Evolutionary conservation across 345 rosid species (phyloP), one percentile per base, ranked within the genome.

Genomic region (Citrus medica): DNA sequence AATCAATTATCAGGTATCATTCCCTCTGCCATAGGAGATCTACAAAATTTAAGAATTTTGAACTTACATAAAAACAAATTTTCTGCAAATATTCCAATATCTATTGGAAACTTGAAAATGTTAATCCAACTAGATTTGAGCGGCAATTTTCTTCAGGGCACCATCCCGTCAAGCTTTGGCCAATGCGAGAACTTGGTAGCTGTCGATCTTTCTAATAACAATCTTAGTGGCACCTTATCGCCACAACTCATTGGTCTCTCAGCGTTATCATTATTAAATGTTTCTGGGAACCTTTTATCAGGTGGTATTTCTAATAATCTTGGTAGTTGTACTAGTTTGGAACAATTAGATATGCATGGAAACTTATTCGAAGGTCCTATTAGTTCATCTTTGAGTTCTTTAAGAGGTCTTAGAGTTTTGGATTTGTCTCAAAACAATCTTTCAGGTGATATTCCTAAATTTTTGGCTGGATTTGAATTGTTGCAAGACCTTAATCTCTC

Each of bases 141-240:
- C 0, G 32, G 14, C 1, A 87, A 87, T 51, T 42, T 53, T 14
- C 30, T 84, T 0, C 27, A 65, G 25, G 85, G 87, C 16, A 27
- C 2, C 0, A 72, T 87, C 28, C 85, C 86, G 46, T 38, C 58
- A 0, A 77, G 64, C 42, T 25, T 83, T 0, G 81, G 82, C 3
- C 53, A 69, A 32, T 73, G 73, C 27, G 51, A 51, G 51, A 35
- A 21, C 6, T 46, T 83, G 60, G 6, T 25, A 24, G 6, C 2
- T 3, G 4, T 82, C 0, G 33, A 79, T 58, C 78, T 42, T 42
- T 42, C 48, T 42, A 42, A 42, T 2, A 42, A 42, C 48, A 42
- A 10, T 10, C 14, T 42, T 86, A 70, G 40, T 14, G 86, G 86
- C 5, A 25, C 53, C 21, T 67, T 83, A 56, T 81, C 86, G 19